phyloP scores from a whole-genome alignment of 2,329 filamentous ascomycete genomes.

The Botrytis galanthina region DNA sequence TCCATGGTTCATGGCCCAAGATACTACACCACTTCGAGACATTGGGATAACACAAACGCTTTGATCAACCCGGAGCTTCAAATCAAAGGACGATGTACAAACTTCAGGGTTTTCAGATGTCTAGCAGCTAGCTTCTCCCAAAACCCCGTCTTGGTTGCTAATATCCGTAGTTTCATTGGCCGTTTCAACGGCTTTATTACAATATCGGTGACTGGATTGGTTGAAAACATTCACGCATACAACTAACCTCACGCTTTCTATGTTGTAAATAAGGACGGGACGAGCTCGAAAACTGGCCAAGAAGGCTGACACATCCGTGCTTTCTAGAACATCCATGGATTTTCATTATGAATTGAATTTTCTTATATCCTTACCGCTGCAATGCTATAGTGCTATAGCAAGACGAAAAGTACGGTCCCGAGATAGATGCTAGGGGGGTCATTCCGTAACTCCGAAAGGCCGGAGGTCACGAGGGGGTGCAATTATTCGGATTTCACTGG shows the following conservation, averaged over 20 bases:
- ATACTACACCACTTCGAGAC: not conserved
- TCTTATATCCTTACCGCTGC: not conserved
- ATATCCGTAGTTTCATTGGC: constrained; percentile 1
- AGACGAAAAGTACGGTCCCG: not conserved
- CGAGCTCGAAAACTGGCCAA: not conserved
- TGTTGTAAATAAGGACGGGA: not conserved
- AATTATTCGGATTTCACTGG: not conserved
- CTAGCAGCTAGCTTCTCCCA: not conserved
- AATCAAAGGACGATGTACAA: not conserved
- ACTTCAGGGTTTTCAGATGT: not conserved
- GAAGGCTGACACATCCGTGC: not conserved
- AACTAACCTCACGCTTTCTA: not conserved
- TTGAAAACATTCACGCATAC: not conserved
- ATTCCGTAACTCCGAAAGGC: not conserved
- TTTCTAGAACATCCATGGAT: constrained; percentile 5
- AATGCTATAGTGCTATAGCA: not conserved
- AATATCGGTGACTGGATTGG: not conserved
- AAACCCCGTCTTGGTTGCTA: constrained; percentile 1
- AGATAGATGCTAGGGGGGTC: not conserved
- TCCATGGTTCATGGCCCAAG: not conserved
- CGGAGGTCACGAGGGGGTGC: not conserved
- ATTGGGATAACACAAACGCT: not conserved
- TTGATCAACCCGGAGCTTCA: constrained; percentile 3
- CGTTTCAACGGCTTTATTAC: not conserved
- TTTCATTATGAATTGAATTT: not conserved